A percentile compares a stretch with the other conserved stretches of the same genome.
These are phyloP conservation scores for Cryptococcus sp. DNA, from an alignment of 1,284 basidiomycete species.

Conservation along the genomic window DNA sequence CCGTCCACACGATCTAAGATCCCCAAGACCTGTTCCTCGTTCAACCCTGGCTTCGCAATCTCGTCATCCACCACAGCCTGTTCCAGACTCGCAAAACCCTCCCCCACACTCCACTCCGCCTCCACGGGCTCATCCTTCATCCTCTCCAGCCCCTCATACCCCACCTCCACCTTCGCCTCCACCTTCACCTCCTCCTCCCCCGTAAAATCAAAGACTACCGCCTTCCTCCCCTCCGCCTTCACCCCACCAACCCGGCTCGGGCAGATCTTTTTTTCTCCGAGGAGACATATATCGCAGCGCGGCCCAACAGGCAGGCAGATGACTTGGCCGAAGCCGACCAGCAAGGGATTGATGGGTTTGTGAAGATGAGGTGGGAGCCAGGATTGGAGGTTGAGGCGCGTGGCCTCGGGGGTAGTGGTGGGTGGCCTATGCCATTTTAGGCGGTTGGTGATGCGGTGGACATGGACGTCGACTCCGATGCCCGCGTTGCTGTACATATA, in stretches of 20 bases:
- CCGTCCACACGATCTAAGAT: constrained; percentile 28
- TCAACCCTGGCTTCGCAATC: constrained; percentile 16
- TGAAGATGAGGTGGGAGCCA: constrained; percentile 82
- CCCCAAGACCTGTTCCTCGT: constrained; percentile 20
- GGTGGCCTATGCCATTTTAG: constrained; percentile 83
- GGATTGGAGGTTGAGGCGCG: constrained; percentile 79
- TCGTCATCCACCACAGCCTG: constrained; percentile 4
- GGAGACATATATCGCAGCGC: constrained; percentile 69
- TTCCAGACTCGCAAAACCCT: constrained; percentile 1
- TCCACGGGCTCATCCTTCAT: constrained; percentile 13
- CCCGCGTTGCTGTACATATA: constrained; percentile 69
- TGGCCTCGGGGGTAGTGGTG: constrained; percentile 84
- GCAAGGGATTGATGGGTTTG: constrained; percentile 76
- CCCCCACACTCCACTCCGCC: constrained; percentile 13
- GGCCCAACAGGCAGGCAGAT: constrained; percentile 81
- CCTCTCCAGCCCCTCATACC: constrained; percentile 10
- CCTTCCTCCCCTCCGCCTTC: constrained; percentile 41
- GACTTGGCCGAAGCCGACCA: constrained; percentile 86
- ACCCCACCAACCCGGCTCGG: constrained; percentile 45
- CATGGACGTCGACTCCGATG: constrained; percentile 94
- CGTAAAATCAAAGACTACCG: constrained; percentile 54
- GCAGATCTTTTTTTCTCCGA: constrained; percentile 49
- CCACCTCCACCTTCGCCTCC: constrained; percentile 21
- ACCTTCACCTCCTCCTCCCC: constrained; percentile 48
- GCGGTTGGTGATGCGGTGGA: constrained; percentile 89